Conservation (phyloP, 75 land plant species). For the Selaginella tamariscina region DNA sequence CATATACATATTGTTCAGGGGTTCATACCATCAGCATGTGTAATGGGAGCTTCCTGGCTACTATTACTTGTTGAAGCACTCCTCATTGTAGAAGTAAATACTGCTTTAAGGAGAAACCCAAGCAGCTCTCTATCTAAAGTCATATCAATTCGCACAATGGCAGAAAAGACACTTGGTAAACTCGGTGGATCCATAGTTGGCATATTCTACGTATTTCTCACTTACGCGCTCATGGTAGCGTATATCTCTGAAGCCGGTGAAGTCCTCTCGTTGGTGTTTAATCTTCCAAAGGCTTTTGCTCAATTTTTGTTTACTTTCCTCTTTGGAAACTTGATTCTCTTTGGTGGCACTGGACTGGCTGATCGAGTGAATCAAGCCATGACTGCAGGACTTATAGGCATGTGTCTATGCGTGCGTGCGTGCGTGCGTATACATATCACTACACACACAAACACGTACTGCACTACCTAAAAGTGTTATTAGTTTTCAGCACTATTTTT, state of each 20-base stretch:
- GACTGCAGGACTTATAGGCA: slow-evolving; percentile 53
- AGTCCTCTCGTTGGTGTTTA: slow-evolving; percentile 33
- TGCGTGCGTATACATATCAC: too few relatives aligned
- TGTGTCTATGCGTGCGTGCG: too few relatives aligned
- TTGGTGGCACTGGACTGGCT: slow-evolving; percentile 42
- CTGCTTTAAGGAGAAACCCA: slow-evolving; percentile 24
- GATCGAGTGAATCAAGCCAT: slow-evolving; percentile 61
- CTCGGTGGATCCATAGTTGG: slow-evolving; percentile 47
- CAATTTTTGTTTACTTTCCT: slow-evolving; percentile 34
- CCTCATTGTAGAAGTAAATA: slow-evolving; percentile 61
- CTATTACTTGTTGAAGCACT: slow-evolving; percentile 64
- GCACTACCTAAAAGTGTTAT: too few relatives aligned
- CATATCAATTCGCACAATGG: slow-evolving; percentile 66
- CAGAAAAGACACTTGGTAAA: slow-evolving; percentile 60
- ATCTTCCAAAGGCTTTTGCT: slow-evolving; percentile 32
- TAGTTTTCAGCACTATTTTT: slow-evolving; percentile 33
- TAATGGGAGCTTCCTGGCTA: slow-evolving; percentile 47
- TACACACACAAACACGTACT: too few relatives aligned
- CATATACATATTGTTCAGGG: slow-evolving; percentile 54
- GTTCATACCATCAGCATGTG: slow-evolving; percentile 48
- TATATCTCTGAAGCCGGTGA: slow-evolving; percentile 65
- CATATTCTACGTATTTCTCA: slow-evolving; percentile 42
- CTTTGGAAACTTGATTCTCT: slow-evolving; percentile 34
- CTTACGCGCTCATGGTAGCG: slow-evolving; percentile 61
- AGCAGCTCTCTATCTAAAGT: slow-evolving; percentile 26